phyloP scores from a whole-genome alignment of 345 rosid species.

The Carallia pectinifolia region DNA sequence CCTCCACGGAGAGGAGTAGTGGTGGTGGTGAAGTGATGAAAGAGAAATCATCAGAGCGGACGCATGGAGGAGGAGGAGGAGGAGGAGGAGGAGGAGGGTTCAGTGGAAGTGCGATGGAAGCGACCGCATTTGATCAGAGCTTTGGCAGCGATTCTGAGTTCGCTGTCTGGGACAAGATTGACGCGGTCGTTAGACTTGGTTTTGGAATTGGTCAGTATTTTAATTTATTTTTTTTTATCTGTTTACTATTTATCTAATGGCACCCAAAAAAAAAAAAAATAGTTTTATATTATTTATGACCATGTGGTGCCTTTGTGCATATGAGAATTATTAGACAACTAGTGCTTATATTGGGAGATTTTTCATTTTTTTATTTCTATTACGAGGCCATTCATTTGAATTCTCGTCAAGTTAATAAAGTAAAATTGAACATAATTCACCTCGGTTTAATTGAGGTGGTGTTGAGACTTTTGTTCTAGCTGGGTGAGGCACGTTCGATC shows the following conservation, averaged over 20 bases:
- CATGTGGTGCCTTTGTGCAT: too few relatives aligned
- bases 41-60: constrained; percentile 34
- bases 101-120: constrained; percentile 64
- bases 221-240: background rate
- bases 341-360: too few relatives aligned
- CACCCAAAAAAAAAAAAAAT: too few relatives aligned
- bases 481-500: too few relatives aligned
- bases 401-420: too few relatives aligned
- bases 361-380: too few relatives aligned
- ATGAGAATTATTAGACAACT: too few relatives aligned
- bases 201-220: constrained; percentile 77
- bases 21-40: constrained; percentile 50
- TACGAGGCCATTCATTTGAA: too few relatives aligned
- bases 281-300: too few relatives aligned
- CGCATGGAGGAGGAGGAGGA: background rate
- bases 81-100: constrained; percentile 22
- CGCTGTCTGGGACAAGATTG: constrained; percentile 90
- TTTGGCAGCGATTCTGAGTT: constrained; percentile 61
- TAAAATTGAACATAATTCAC: too few relatives aligned
- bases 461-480: too few relatives aligned
- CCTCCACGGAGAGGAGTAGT: constrained; percentile 41
- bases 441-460: too few relatives aligned
- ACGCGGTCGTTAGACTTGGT: constrained; percentile 79
- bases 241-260: background rate
- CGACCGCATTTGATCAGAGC: constrained; percentile 63